A percentile compares a stretch with the other conserved stretches of the same genome.
Conservation (phyloP, 2,329 filamentous ascomycete species). For the Diaporthe citriasiana region DNA sequence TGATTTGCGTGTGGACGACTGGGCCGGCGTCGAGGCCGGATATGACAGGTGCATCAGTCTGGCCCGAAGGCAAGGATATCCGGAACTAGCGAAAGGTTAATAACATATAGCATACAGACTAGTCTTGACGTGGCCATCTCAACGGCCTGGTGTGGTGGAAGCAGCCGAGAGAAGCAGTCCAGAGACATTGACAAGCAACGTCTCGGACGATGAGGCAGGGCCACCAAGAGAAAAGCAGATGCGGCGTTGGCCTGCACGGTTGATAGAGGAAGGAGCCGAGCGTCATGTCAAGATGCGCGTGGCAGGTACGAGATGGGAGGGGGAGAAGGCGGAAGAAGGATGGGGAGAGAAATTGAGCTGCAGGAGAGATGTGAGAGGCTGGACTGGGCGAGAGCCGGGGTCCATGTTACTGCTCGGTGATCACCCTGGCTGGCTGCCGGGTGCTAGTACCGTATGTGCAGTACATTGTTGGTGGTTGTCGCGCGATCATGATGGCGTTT, state of each 20-base stretch:
- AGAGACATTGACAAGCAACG: constrained; percentile 3
- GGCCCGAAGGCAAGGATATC: constrained; percentile 7
- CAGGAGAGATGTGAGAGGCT: neutral
- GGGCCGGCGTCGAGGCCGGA: constrained; percentile 2
- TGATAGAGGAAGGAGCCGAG: constrained; percentile 21
- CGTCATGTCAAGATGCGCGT: neutral
- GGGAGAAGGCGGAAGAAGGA: neutral
- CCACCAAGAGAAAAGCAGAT: neutral
- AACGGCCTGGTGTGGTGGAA: constrained; percentile 1
- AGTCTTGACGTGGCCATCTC: constrained; percentile 14
- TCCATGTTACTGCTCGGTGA: neutral
- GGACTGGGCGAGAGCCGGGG: neutral
- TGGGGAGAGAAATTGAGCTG: neutral
- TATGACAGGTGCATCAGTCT: constrained; percentile 12
- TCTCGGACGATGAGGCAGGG: neutral
- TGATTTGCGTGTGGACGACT: neutral
- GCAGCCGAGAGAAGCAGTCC: neutral
- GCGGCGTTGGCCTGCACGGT: constrained; percentile 3
- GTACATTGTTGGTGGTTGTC: no score
- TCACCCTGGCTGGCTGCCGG: neutral
- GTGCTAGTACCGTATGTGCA: neutral
- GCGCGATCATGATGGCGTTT: neutral
- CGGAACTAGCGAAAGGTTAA: constrained; percentile 26
- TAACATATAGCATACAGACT: constrained; percentile 8
- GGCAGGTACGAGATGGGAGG: neutral